Conservation (phyloP, 371 early-diverging fungal genomes). For the Mucor saturninus region DNA sequence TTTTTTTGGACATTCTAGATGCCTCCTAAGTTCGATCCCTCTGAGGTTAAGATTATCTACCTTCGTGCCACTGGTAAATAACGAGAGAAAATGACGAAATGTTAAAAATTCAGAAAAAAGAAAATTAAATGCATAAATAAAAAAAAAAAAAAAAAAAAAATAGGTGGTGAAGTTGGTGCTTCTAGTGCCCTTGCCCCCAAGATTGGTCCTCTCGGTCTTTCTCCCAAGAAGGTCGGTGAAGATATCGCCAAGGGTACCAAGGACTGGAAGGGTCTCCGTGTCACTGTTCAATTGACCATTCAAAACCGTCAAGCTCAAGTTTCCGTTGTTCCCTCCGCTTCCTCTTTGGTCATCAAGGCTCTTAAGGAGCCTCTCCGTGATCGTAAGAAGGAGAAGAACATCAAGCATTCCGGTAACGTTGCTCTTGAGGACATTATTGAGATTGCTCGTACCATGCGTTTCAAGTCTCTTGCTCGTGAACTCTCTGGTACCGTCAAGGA, state of each 20-base stretch:
- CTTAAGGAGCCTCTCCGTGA: conserved; percentile 99
- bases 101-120: no score
- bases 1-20: conserved; percentile 27
- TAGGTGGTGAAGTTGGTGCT: conserved; percentile 83
- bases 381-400: conserved; percentile 99
- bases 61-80: conserved; percentile 91
- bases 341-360: conserved; percentile 98
- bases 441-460: conserved; percentile 96
- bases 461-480: conserved; percentile 89
- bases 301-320: conserved; percentile 99
- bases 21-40: conserved; percentile 92
- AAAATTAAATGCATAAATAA: no score
- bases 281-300: conserved; percentile 98
- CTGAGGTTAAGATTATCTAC: conserved; percentile 90
- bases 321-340: conserved; percentile 97
- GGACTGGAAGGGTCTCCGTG: conserved; percentile 98
- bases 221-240: conserved; percentile 99
- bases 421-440: conserved; percentile 92
- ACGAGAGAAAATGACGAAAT: neutral
- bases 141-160: neutral
- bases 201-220: conserved; percentile 99
- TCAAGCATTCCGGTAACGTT: conserved; percentile 95
- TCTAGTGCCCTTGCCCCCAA: conserved; percentile 82
- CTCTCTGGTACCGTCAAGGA: conserved; percentile 97
- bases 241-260: conserved; percentile 99